Evolutionary conservation across 441 rosid genomes (phyloP), one percentile per base, ranked within the genome.

Genomic region (Viola pubescens): DNA sequence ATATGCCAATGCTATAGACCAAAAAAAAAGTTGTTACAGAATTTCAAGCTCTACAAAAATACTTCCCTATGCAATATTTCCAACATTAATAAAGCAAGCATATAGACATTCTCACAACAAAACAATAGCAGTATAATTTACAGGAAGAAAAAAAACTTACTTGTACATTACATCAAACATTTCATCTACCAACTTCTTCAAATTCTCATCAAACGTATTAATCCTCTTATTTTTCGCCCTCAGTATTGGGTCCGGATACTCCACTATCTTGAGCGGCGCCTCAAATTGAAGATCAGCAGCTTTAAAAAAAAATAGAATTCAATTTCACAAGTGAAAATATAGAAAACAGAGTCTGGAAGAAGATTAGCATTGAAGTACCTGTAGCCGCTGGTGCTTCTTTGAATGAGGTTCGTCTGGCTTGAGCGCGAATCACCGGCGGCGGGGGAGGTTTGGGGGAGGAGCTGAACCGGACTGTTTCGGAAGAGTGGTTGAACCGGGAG

Each of bases 91-190:
- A 3, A 4, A 16, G 53, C 37, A 26, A 13, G 10, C 16, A 19
- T 40, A 26, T 26, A 26, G 34, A 1, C 34, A 11, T 54, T 16
- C 37, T 13, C 16, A 9, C 8, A 48, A 5, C 2, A 48, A 48
- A n/a, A 48, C 13, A 2, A 38, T 4, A 11, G 5, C 0, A 38
- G 40, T 7, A 48, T 11, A 52, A 40, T 0, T 26, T 9, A 38
- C 4, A 1, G 12, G 3, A 12, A n/a, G 6, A 7, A 43, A 0
- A 19, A n/a, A 3, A 59, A 64, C 96, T 83, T 67, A 92, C 98
- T 83, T 92, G 71, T 92, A 89, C 98, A 92, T 92, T 54, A 89
- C 72, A 68, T 84, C 85, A 66, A 92, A 87, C 97, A 89, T 92
- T 63, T 84, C 92, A 68, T 81, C 78, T 12, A 75, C 97, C 63